Evolutionary conservation across 805 yeast genomes (phyloP).

Genomic region (Candida berthetii): DNA sequence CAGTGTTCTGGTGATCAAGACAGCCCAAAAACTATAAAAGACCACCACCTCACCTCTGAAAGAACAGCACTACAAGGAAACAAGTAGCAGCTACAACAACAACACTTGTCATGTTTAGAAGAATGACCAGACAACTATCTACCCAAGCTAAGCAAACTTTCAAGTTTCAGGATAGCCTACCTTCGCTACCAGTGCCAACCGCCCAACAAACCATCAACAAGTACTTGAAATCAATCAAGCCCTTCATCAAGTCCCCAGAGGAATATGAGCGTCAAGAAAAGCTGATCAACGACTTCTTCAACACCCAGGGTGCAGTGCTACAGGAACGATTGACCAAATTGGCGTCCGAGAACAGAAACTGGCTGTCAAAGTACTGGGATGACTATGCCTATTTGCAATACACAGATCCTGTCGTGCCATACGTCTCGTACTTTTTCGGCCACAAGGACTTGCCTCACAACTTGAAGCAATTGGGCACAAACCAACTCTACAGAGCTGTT

Average conservation of each 20-base stretch:
- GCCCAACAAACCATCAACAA: conserved; percentile 62
- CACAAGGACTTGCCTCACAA: conserved; percentile 56
- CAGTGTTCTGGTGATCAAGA: not conserved
- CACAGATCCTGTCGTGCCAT: conserved; percentile 93
- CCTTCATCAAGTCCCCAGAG: conserved; percentile 46
- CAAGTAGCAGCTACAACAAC: not conserved
- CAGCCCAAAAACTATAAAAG: not conserved
- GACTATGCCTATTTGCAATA: conserved; percentile 86
- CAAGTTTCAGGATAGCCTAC: conserved; percentile 67
- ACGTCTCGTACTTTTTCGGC: conserved; percentile 82
- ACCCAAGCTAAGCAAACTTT: conserved; percentile 35
- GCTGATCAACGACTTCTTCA: conserved; percentile 62
- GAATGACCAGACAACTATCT: conserved; percentile 20
- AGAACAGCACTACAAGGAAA: not conserved
- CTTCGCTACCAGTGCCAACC: conserved; percentile 83
- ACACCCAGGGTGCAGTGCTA: conserved; percentile 60
- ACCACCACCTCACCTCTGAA: not conserved
- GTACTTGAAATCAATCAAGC: conserved; percentile 69
- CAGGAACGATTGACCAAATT: conserved; percentile 59
- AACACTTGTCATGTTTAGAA: conserved; percentile 5
- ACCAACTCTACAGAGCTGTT: conserved; percentile 70
- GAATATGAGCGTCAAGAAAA: conserved; percentile 47
- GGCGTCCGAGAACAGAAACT: conserved; percentile 60
- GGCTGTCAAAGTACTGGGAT: conserved; percentile 94
- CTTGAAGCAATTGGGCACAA: conserved; percentile 43